These are phyloP conservation scores for Citrullus colocynthis DNA, from an alignment of 306 rosid genomes.

Conservation along the genomic window DNA sequence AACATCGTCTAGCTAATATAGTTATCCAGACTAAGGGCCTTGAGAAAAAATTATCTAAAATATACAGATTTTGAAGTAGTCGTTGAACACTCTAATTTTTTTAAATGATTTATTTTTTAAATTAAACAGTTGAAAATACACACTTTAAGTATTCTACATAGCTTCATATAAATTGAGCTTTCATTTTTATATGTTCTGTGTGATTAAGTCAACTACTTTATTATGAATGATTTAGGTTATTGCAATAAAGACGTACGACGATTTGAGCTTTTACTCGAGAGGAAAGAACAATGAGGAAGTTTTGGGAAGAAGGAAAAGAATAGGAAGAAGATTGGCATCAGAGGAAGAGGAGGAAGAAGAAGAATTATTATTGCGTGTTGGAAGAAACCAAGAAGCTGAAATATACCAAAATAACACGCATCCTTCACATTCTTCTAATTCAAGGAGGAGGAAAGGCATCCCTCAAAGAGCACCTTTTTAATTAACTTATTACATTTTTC, in stretches of 20 bases:
- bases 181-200: not conserved
- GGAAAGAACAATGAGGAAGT: not conserved
- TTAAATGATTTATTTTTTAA: too few species aligned
- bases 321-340: not conserved
- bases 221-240: not conserved
- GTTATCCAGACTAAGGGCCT: too few species aligned
- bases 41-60: too few species aligned
- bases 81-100: too few species aligned
- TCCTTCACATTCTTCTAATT: conserved; percentile 9
- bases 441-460: conserved; percentile 13
- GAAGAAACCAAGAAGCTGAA: conserved; percentile 2
- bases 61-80: too few species aligned
- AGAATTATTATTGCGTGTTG: not conserved
- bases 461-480: conserved; percentile 12
- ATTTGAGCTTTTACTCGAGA: not conserved
- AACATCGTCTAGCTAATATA: too few species aligned
- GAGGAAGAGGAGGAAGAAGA: not conserved
- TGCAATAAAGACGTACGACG: not conserved
- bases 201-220: too few species aligned
- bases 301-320: not conserved
- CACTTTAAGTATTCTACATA: too few species aligned
- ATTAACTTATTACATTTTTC: not conserved
- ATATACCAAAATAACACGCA: conserved; percentile 6
- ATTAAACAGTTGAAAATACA: too few species aligned
- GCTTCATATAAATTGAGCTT: not conserved